These are phyloP conservation scores for Platanus orientalis DNA, from an alignment of 164 flowering plant genomes.

Conservation along the genomic window DNA sequence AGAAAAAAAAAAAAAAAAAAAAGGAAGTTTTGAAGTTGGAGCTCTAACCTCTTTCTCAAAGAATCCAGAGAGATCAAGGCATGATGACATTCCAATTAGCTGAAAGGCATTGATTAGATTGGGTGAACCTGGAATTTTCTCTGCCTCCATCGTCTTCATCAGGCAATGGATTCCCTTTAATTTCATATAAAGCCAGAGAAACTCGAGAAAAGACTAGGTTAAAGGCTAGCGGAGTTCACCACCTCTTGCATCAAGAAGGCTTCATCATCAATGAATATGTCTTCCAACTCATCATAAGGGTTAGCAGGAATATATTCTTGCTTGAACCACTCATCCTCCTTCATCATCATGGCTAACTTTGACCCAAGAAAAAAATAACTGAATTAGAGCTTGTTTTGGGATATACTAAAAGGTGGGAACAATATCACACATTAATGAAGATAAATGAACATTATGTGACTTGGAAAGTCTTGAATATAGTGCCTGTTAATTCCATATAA, in stretches of 20 bases:
- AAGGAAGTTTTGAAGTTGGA: no score
- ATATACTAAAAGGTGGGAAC: no score
- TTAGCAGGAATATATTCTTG: conserved; percentile 51
- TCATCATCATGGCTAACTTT: no score
- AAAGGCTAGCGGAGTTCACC: conserved; percentile 16
- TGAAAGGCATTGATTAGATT: conserved; percentile 83
- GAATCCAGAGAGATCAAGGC: conserved; percentile 91
- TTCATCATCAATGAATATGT: conserved; percentile 42
- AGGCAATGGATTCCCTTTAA: conserved; percentile 7
- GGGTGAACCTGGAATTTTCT: conserved; percentile 42
- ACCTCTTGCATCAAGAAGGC: conserved; percentile 51
- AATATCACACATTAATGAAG: no score
- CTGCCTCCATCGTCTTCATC: conserved; percentile 42
- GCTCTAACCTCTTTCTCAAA: conserved; percentile 83
- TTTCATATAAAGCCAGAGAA: neutral
- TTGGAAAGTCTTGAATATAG: no score
- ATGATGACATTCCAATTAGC: conserved; percentile 94
- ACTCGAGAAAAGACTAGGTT: neutral
- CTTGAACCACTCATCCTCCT: conserved; percentile 84
- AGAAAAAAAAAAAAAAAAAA: no score
- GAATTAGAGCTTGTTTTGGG: no score
- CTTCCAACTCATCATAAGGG: conserved; percentile 66
- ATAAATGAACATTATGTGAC: no score
- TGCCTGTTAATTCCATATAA: no score
- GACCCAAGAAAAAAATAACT: no score